A percentile compares a stretch with the other conserved stretches of the same genome.
phyloP scores from a whole-genome alignment of 805 yeast genomes.

The Pichia deserticola region DNA sequence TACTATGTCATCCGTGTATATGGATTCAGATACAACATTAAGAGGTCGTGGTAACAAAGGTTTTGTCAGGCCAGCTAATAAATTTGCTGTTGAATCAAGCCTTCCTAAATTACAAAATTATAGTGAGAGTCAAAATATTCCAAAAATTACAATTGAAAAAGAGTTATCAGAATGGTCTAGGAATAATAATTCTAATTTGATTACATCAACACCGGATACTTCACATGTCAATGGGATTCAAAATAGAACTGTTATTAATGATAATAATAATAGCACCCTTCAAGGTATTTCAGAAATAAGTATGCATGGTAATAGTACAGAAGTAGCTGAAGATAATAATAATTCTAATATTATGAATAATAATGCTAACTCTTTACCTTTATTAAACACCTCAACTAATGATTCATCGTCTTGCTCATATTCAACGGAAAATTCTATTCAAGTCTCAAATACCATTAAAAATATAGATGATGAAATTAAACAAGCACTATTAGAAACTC shows the following conservation, averaged over 20 bases:
- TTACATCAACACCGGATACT: not conserved
- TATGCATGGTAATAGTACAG: not conserved
- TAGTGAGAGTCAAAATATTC: not conserved
- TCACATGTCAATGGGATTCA: not conserved
- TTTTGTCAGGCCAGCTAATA: constrained; percentile 7
- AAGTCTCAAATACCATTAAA: constrained; percentile 1
- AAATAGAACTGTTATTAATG: not conserved
- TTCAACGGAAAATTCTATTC: not conserved
- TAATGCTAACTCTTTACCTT: not conserved
- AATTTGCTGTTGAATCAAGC: constrained; percentile 10
- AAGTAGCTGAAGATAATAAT: not conserved
- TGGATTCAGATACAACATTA: not conserved
- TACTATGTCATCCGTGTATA: constrained; percentile 7
- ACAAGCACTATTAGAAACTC: not conserved
- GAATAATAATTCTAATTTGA: not conserved
- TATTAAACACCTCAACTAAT: not conserved
- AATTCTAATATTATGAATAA: not conserved
- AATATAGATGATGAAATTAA: constrained; percentile 9
- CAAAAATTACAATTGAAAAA: not conserved
- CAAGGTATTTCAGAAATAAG: not conserved
- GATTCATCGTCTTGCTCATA: not conserved
- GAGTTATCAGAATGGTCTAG: not conserved
- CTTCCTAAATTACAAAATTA: no score
- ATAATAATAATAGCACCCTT: not conserved
- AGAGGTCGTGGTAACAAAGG: constrained; percentile 12